Conservation (phyloP, 1,139 yeast genomes). For the Candida tetrigidarum region DNA sequence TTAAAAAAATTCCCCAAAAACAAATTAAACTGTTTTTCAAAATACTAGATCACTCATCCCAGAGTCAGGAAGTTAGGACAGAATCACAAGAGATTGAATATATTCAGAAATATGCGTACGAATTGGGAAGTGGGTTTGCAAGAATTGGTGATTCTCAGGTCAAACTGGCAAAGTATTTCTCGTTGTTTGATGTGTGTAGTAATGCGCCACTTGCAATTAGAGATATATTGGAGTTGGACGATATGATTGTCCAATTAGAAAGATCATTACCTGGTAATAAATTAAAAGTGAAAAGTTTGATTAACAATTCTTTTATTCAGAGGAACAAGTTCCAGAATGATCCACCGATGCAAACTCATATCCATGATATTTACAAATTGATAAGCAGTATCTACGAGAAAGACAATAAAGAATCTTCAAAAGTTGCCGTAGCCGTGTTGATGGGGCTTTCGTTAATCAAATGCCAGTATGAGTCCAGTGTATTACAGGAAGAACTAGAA, state of each 20-base stretch:
- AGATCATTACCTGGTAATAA: conserved; percentile 35
- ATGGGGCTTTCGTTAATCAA: conserved; percentile 32
- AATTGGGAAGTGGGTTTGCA: conserved; percentile 10
- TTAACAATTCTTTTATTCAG: conserved; percentile 16
- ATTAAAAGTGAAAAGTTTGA: conserved; percentile 21
- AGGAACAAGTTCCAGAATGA: conserved; percentile 7
- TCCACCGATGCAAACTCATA: conserved; percentile 11
- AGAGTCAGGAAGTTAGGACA: not conserved
- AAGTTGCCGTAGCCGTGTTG: conserved; percentile 17
- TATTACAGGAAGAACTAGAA: conserved; percentile 17
- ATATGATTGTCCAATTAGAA: conserved; percentile 53
- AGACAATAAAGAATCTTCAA: conserved; percentile 3
- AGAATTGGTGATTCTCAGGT: conserved; percentile 4
- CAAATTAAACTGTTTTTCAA: not conserved
- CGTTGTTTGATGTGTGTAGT: conserved; percentile 31
- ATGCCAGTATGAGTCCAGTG: conserved; percentile 19
- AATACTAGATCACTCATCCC: not conserved
- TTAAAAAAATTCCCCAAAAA: conserved; percentile 14
- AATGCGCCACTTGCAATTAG: conserved; percentile 27
- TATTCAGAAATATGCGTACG: conserved; percentile 15
- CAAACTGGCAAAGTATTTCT: conserved; percentile 8
- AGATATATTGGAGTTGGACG: conserved; percentile 48
- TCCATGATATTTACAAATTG: conserved; percentile 12
- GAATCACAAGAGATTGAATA: conserved; percentile 11
- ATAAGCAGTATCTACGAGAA: conserved; percentile 7